phyloP scores from a whole-genome alignment of 192 early-diverging fungal genomes.

The Backusella circina region DNA sequence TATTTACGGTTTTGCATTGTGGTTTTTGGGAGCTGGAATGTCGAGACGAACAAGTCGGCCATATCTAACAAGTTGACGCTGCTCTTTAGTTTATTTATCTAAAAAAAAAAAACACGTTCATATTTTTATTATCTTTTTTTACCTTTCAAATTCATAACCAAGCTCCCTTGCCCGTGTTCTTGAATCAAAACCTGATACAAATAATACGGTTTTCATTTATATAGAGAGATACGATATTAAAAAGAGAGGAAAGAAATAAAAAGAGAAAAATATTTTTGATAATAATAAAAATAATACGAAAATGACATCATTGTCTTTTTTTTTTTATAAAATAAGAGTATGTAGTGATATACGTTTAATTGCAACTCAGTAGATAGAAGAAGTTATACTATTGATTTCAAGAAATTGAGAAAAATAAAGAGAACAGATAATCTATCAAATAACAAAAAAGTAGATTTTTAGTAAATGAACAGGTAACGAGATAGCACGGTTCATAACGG shows the following conservation, averaged over 20 bases:
- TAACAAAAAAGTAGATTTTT: too few relatives aligned
- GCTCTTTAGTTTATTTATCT: background rate
- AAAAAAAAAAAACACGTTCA: background rate
- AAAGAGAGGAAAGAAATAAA: background rate
- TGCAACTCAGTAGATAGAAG: background rate
- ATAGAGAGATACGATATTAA: too few relatives aligned
- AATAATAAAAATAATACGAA: background rate
- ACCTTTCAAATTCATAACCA: slow-evolving; percentile 95
- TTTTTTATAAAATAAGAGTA: background rate
- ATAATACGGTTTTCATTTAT: slow-evolving; percentile 55
- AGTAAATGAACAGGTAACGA: too few relatives aligned
- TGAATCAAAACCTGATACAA: slow-evolving; percentile 75
- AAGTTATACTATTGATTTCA: too few relatives aligned
- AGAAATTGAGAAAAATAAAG: too few relatives aligned
- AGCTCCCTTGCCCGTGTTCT: slow-evolving; percentile 85
- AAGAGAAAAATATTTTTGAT: background rate
- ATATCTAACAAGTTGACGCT: slow-evolving; percentile 52
- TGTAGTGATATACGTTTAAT: background rate
- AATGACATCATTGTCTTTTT: background rate
- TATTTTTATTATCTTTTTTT: background rate
- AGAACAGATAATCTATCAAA: too few relatives aligned
- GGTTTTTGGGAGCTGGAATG: slow-evolving; percentile 71
- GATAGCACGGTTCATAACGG: too few relatives aligned
- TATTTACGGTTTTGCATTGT: slow-evolving; percentile 68
- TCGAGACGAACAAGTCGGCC: slow-evolving; percentile 84